These are phyloP conservation scores for Gaertneriomyces semiglobifer DNA, from an alignment of 192 early-diverging fungal genomes.

Conservation along the genomic window DNA sequence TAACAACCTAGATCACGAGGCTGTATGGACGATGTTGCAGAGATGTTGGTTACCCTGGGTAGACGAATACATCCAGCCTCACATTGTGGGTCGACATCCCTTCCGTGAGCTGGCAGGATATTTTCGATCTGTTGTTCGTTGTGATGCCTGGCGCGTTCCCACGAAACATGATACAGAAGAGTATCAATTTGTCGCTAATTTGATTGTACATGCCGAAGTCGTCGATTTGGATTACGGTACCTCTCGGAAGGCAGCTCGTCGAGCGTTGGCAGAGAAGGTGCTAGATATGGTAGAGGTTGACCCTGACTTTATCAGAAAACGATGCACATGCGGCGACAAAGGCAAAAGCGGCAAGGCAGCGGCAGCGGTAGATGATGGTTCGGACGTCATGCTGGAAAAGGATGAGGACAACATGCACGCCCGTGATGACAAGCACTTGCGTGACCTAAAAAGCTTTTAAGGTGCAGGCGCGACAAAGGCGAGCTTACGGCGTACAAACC, in stretches of 20 bases:
- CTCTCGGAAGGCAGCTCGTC: conserved; percentile 16
- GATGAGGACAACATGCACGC: conserved; percentile 14
- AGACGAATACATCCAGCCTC: conserved; percentile 21
- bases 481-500: no score
- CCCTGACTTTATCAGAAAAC: neutral
- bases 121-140: conserved; percentile 12
- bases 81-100: conserved; percentile 28
- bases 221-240: conserved; percentile 3
- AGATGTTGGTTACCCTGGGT: conserved; percentile 31
- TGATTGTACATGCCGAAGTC: conserved; percentile 19
- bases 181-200: conserved; percentile 5
- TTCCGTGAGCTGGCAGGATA: conserved; percentile 24
- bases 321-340: neutral
- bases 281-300: conserved; percentile 19
- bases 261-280: conserved; percentile 15
- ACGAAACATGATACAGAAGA: conserved; percentile 6
- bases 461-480: no score
- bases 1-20: conserved; percentile 61
- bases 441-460: no score
- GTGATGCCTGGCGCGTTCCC: conserved; percentile 26
- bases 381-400: conserved; percentile 12
- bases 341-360: neutral
- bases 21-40: conserved; percentile 36
- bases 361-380: neutral
- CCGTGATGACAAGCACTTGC: no score